phyloP scores from a whole-genome alignment of 202 grass and related monocot species.

The Setaria italica region DNA sequence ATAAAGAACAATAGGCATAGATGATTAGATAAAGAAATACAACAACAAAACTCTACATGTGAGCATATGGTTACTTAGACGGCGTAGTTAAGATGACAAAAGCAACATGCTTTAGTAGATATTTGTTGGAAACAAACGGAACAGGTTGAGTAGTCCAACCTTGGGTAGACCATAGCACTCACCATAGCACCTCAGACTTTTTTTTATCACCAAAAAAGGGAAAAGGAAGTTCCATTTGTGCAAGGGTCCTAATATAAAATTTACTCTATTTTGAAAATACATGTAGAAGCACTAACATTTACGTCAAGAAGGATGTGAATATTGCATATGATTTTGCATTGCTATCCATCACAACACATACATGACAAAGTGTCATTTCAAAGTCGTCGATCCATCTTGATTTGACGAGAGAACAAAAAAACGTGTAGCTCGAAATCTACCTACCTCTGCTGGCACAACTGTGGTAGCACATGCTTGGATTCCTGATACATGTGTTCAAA shows the following conservation, averaged over 20 bases:
- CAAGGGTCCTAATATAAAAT: not conserved
- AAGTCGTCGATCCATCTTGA: not conserved
- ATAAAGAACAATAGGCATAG: too few relatives aligned
- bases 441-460: not conserved
- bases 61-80: too few relatives aligned
- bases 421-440: constrained; percentile 3
- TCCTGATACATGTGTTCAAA: constrained; percentile 26
- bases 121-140: not conserved
- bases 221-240: not conserved
- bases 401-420: not conserved
- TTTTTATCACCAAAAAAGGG: not conserved
- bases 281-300: not conserved
- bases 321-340: not conserved
- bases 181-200: not conserved
- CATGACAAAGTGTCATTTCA: not conserved
- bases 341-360: not conserved
- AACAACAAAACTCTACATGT: too few relatives aligned
- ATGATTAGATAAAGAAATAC: too few relatives aligned
- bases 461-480: constrained; percentile 31
- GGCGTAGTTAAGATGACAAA: not conserved
- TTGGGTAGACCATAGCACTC: not conserved
- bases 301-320: not conserved
- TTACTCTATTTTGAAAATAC: not conserved
- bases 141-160: not conserved
- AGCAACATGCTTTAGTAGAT: not conserved